Conservation (phyloP, 257 asterid species). For the Jaltomata sinuosa region DNA sequence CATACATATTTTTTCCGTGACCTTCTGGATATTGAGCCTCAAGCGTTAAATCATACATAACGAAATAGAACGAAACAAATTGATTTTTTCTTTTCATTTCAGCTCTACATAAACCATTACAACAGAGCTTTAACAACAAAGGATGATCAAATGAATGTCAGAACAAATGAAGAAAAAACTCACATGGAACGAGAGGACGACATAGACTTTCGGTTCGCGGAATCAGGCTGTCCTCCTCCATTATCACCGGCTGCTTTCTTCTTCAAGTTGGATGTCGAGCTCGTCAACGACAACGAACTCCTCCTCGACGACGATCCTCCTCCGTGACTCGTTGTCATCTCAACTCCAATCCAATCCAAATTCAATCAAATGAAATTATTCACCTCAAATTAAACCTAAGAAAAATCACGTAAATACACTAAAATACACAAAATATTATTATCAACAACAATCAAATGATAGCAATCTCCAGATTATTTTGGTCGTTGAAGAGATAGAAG, state of each 20-base stretch:
- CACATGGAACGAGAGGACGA: constrained; percentile 10
- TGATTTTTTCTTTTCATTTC: background rate
- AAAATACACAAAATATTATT: background rate
- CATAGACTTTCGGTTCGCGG: background rate
- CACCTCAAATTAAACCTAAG: background rate
- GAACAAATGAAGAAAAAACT: background rate
- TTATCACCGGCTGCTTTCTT: background rate
- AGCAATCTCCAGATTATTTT: background rate
- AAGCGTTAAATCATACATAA: background rate
- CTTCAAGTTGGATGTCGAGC: background rate
- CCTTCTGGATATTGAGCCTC: background rate
- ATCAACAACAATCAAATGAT: background rate
- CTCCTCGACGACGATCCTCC: constrained; percentile 16
- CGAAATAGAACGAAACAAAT: background rate
- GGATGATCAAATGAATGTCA: background rate
- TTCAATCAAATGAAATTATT: background rate
- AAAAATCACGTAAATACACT: background rate
- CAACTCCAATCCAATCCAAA: background rate
- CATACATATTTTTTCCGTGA: background rate
- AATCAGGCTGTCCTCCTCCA: constrained; percentile 4
- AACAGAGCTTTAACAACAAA: background rate
- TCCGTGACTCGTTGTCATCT: constrained; percentile 15
- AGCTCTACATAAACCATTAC: background rate
- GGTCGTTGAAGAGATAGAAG: background rate
- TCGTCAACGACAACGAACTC: constrained; percentile 6